Conservation (phyloP, 768 basidiomycete species). For the Naganishia vishniacii region DNA sequence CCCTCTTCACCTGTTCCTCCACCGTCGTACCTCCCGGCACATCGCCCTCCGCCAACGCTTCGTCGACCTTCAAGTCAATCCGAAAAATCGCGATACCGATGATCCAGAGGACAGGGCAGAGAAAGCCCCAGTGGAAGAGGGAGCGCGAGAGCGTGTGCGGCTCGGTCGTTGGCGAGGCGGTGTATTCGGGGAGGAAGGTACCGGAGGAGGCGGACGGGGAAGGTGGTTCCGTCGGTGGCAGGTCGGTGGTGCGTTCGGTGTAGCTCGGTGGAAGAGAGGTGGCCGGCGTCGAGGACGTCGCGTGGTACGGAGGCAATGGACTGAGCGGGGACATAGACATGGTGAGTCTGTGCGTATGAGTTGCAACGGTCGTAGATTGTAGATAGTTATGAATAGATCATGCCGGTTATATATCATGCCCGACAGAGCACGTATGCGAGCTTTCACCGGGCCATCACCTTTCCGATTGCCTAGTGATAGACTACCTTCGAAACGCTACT, state of each 20-base stretch:
- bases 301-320: neutral
- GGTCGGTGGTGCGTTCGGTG: slow-evolving; percentile 1
- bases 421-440: no score
- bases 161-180: neutral
- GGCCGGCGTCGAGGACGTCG: neutral
- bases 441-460: no score
- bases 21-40: neutral
- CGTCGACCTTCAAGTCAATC: slow-evolving; percentile 19
- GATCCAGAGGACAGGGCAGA: slow-evolving; percentile 19
- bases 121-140: slow-evolving; percentile 18
- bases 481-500: no score
- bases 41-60: neutral
- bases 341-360: neutral
- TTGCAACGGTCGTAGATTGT: no score
- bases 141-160: slow-evolving; percentile 20
- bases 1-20: slow-evolving; percentile 18
- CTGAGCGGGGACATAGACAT: neutral
- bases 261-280: neutral
- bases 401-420: no score
- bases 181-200: slow-evolving; percentile 11
- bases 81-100: slow-evolving; percentile 2
- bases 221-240: neutral
- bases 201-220: neutral
- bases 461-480: no score
- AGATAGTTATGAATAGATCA: no score